phyloP scores from a whole-genome alignment of 805 yeast species.

The Yarrowia porcina region DNA sequence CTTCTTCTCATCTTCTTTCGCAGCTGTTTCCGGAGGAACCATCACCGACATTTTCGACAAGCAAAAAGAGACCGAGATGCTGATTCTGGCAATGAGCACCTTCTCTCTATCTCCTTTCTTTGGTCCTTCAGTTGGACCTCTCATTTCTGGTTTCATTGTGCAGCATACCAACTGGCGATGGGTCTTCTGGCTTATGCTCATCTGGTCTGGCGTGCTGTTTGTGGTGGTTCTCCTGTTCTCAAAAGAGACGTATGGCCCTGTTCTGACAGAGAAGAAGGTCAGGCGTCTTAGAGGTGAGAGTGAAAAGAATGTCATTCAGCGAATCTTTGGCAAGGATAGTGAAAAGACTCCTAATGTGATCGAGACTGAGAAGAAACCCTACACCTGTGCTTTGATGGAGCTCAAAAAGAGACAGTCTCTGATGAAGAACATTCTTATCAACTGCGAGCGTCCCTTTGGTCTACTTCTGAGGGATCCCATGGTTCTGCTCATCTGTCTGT shows the following conservation, averaged over 20 bases:
- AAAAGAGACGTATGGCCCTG: conserved; percentile 58
- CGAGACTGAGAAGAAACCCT: background rate
- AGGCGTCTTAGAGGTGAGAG: conserved; percentile 25
- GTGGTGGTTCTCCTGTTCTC: conserved; percentile 46
- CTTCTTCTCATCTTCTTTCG: conserved; percentile 60
- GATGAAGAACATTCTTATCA: conserved; percentile 31
- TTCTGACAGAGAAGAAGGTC: conserved; percentile 49
- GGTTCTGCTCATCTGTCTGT: conserved; percentile 58
- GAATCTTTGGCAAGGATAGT: background rate
- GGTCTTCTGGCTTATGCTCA: conserved; percentile 57
- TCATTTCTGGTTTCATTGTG: conserved; percentile 49
- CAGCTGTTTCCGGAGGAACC: conserved; percentile 67
- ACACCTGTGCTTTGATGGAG: conserved; percentile 19
- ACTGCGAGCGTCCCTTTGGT: conserved; percentile 54
- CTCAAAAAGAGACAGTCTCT: background rate
- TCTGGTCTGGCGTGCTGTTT: conserved; percentile 50
- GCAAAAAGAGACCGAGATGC: conserved; percentile 43
- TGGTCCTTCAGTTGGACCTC: conserved; percentile 52
- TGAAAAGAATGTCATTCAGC: background rate
- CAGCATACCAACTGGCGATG: conserved; percentile 50
- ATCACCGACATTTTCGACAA: conserved; percentile 59
- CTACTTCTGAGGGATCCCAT: conserved; percentile 57
- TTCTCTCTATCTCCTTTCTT: conserved; percentile 59
- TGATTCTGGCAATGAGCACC: conserved; percentile 50
- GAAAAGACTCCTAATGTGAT: background rate